Evolutionary conservation across 768 basidiomycete genomes (phyloP), one percentile per base, ranked within the genome.

Genomic region (Rhizopogon vinicolor): DNA sequence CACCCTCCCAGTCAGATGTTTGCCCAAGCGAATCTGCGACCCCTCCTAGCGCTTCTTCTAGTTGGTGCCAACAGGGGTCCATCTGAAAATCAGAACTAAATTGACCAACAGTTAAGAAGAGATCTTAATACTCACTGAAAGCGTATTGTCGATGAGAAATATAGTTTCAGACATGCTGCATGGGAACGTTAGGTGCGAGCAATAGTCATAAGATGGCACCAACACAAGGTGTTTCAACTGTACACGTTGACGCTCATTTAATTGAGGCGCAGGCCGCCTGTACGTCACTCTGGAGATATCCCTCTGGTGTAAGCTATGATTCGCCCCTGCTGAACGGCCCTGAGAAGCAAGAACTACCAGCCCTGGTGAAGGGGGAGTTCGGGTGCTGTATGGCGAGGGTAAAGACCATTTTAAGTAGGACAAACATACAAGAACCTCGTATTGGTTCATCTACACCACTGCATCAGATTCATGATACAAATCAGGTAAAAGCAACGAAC

Each of bases 361-460:
- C 46, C 46, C 18, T 13, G 46, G 8, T 48, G 46, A 48, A 48
- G 8, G 22, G 18, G 14, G 2, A 55, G 12, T 3, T 41, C 44
- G 18, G 55, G 35, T 16, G 46, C 0, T 14, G 51, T 35, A 35
- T 35, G 35, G 35, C 35, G 12, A 35, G 35, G 35, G 51, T 0
- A 66, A 18, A 5, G 44, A 42, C 44, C 66, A 65, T 33, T 59
- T 61, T 53, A 67, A 19, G 31, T 28, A 60, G 40, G 60, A 56
- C 39, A 53, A 55, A 8, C 57, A 67, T 9, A 58, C 52, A n/a
- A 66, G 45, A 3, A 67, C 65, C 25, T 66, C 65, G 44, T 66
- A 65, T 29, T 62, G 60, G 12, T 51, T 60, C 2, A 59, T 41
- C 65, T 65, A 52, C 13, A 13, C 37, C 40, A 2, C 9, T 16